Evolutionary conservation across 805 yeast species (phyloP).

Genomic region (Jamesozyma lodderae): DNA sequence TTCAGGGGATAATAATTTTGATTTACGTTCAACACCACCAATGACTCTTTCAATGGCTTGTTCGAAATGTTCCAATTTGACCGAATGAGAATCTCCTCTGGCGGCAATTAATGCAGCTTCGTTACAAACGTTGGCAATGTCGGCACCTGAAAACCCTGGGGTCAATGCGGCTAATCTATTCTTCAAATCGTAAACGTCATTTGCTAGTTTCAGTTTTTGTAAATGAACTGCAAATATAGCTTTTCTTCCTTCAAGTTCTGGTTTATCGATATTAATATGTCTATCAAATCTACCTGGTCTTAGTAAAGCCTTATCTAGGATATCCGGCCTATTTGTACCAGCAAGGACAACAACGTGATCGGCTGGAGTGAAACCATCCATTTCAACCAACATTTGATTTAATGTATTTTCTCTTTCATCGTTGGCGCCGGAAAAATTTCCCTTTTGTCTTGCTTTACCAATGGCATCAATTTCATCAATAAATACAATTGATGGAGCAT

Average conservation of each 20-base stretch:
- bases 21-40: conserved; percentile 90
- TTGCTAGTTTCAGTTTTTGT: conserved; percentile 53
- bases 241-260: conserved; percentile 91
- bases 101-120: conserved; percentile 98
- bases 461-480: conserved; percentile 99
- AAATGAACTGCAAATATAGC: conserved; percentile 87
- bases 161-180: conserved; percentile 92
- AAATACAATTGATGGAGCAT: conserved; percentile 93
- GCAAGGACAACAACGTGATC: conserved; percentile 96
- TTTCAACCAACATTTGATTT: conserved; percentile 91
- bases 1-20: conserved; percentile 70
- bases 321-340: conserved; percentile 94
- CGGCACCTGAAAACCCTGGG: conserved; percentile 98
- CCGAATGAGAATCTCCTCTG: conserved; percentile 61
- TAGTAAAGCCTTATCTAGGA: conserved; percentile 82
- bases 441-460: conserved; percentile 83
- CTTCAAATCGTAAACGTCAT: conserved; percentile 48
- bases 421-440: conserved; percentile 64
- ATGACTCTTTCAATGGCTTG: conserved; percentile 95
- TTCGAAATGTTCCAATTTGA: conserved; percentile 76
- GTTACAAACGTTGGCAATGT: conserved; percentile 92
- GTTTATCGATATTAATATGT: conserved; percentile 83
- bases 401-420: conserved; percentile 96
- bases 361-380: conserved; percentile 90
- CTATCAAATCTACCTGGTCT: conserved; percentile 98